Conservation (phyloP, 1,139 yeast species). For the Saccharomyces pastorianus region DNA sequence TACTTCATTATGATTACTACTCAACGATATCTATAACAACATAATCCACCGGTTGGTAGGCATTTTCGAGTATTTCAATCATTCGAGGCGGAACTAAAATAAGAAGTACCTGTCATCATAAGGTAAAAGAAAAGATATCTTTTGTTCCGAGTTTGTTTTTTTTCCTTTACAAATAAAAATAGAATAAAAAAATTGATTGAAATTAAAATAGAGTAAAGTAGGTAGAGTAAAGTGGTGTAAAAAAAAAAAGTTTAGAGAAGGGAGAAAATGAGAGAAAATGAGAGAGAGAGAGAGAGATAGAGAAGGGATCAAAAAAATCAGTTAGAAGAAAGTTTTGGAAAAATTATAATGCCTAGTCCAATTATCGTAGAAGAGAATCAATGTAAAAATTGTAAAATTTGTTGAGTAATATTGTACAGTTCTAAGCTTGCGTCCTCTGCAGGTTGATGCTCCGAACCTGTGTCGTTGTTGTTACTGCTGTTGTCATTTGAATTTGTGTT, state of each 20-base stretch:
- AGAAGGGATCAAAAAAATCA: neutral
- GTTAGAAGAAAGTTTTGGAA: neutral
- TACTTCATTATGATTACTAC: neutral
- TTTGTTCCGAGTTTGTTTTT: neutral
- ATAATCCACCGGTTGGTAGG: neutral
- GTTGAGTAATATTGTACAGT: conserved; percentile 70
- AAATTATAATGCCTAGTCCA: neutral
- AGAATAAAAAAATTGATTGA: neutral
- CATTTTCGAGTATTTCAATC: neutral
- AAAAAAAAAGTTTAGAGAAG: neutral
- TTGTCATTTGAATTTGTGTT: conserved; percentile 6
- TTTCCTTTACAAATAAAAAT: neutral
- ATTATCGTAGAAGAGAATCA: conserved; percentile 7
- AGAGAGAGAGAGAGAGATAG: neutral
- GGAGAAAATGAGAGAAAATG: neutral
- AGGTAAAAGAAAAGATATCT: neutral
- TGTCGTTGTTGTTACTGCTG: conserved; percentile 32
- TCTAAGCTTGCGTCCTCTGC: conserved; percentile 60
- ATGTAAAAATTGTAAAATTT: conserved; percentile 45
- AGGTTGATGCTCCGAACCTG: conserved; percentile 27
- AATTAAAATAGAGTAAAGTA: neutral
- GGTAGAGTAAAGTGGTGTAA: neutral
- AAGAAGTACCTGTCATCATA: neutral
- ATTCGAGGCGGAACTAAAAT: neutral
- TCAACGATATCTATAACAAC: neutral